Evolutionary conservation across 805 yeast species (phyloP).

Genomic region (Candida sphagnicola): DNA sequence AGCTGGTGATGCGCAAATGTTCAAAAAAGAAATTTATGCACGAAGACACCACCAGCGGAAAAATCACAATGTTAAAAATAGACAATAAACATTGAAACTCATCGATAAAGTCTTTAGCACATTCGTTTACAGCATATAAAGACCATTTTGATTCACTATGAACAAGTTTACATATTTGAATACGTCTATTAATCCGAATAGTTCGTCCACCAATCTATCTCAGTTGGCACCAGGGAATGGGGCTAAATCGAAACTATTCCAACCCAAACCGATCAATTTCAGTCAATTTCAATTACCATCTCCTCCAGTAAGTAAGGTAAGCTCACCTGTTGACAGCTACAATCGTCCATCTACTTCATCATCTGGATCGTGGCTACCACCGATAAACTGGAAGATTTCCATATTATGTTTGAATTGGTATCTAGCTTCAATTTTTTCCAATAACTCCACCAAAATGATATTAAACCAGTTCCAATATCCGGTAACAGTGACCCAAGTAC

Average conservation of each 20-base stretch:
- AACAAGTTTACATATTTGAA: slow-evolving; percentile 2
- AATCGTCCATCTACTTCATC: background rate
- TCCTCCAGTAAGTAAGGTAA: slow-evolving; percentile 6
- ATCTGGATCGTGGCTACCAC: slow-evolving; percentile 16
- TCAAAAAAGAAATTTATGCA: background rate
- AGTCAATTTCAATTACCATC: slow-evolving; percentile 8
- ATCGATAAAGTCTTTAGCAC: background rate
- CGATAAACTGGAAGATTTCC: slow-evolving; percentile 19
- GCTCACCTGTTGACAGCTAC: background rate
- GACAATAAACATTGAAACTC: background rate
- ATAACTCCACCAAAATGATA: slow-evolving; percentile 76
- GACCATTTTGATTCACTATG: background rate
- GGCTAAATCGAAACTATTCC: background rate
- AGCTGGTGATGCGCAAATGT: too few relatives aligned
- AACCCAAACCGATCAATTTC: slow-evolving; percentile 3
- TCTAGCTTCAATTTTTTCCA: slow-evolving; percentile 70
- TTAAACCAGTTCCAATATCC: slow-evolving; percentile 71
- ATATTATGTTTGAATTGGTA: slow-evolving; percentile 76
- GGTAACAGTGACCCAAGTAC: slow-evolving; percentile 83
- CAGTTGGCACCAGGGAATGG: slow-evolving; percentile 12
- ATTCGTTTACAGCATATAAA: slow-evolving; percentile 1
- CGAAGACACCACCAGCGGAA: background rate
- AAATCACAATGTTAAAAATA: background rate
- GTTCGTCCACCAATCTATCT: slow-evolving; percentile 30
- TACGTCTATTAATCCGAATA: slow-evolving; percentile 29